Evolutionary conservation across 495 filamentous ascomycete genomes (phyloP).

Genomic region (Penicillium paradoxum): DNA sequence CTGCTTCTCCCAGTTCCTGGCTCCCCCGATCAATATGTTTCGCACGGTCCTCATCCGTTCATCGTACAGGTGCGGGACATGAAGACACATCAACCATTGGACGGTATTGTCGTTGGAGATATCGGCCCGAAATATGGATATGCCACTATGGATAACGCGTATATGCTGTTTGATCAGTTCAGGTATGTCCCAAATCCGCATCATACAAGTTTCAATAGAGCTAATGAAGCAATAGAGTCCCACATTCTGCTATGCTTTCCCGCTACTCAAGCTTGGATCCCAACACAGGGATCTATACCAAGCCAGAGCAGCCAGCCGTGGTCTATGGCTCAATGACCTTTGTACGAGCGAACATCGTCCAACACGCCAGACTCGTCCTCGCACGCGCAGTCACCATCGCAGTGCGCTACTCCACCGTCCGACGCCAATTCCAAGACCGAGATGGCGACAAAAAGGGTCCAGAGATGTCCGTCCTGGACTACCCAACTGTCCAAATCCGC

Average conservation of each 20-base stretch:
- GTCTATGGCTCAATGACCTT: conserved; percentile 45
- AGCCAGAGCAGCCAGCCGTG: conserved; percentile 35
- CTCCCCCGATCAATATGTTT: conserved; percentile 18
- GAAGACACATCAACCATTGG: conserved; percentile 36
- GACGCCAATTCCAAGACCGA: conserved; percentile 44
- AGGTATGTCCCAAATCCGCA: conserved; percentile 10
- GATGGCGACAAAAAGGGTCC: conserved; percentile 31
- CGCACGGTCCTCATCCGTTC: conserved; percentile 45
- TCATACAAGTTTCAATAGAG: background rate
- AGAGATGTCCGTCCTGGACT: conserved; percentile 44
- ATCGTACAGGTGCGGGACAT: conserved; percentile 45
- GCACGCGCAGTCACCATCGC: conserved; percentile 46
- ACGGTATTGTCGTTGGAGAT: conserved; percentile 45
- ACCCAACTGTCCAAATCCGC: conserved; percentile 46
- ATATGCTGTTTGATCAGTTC: conserved; percentile 46
- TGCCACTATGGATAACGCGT: conserved; percentile 46
- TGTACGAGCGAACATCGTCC: conserved; percentile 44
- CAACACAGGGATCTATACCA: conserved; percentile 35
- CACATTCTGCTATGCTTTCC: conserved; percentile 43
- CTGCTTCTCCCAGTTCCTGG: conserved; percentile 33
- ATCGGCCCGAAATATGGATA: conserved; percentile 48
- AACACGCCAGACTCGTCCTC: conserved; percentile 43
- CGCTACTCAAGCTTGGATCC: conserved; percentile 41
- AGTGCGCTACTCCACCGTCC: conserved; percentile 38
- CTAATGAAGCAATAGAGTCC: conserved; percentile 22